Evolutionary conservation across 176 grass and related monocot species (phyloP).

Genomic region (Triticum dicoccoides): DNA sequence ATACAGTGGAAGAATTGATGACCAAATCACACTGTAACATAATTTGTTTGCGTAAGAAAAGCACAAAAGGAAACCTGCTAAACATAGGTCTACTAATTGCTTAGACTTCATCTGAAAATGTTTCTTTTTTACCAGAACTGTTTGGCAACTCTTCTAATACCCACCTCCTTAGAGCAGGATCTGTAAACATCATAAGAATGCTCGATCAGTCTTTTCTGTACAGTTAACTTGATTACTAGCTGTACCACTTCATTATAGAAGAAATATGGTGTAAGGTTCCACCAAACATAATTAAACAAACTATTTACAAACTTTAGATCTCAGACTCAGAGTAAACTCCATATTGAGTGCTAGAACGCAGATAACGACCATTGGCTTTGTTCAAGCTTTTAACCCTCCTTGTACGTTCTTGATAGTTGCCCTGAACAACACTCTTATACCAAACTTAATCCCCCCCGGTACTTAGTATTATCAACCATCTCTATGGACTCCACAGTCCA

Average conservation of each 20-base stretch:
- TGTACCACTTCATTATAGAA: background rate
- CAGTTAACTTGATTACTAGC: background rate
- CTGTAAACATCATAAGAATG: background rate
- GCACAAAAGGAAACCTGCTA: slow-evolving; percentile 15
- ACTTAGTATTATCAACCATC: background rate
- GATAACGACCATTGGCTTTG: background rate
- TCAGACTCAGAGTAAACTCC: background rate
- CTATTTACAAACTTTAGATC: background rate
- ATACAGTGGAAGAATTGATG: background rate
- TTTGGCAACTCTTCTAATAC: background rate
- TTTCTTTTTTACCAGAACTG: background rate
- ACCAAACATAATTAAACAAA: slow-evolving; percentile 13
- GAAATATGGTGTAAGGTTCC: background rate
- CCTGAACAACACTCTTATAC: background rate
- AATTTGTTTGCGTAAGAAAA: background rate
- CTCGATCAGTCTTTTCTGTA: background rate
- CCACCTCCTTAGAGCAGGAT: background rate
- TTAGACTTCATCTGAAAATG: background rate
- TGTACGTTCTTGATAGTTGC: background rate
- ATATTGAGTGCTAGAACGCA: background rate
- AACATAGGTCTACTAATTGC: background rate
- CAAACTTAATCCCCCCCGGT: background rate
- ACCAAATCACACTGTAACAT: background rate
- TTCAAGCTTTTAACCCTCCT: background rate
- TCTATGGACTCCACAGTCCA: background rate